Conservation (phyloP, 202 grass and related monocot species). For the Sporobolus alterniflorus region DNA sequence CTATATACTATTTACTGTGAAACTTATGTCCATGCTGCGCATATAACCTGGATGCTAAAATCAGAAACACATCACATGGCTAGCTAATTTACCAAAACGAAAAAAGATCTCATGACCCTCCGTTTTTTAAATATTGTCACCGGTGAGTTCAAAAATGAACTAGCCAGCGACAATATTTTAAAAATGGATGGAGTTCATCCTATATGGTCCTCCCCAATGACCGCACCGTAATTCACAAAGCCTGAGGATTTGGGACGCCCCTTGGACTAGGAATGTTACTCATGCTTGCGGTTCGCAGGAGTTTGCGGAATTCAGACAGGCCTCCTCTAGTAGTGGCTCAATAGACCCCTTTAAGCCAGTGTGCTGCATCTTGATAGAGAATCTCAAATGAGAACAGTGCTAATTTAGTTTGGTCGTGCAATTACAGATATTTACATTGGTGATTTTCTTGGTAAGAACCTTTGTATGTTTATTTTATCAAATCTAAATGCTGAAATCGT, state of each 20-base stretch:
- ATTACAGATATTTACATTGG: background rate
- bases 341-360: conserved; percentile 89
- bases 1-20: conserved; percentile 24
- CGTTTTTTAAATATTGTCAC: too few relatives aligned
- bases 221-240: conserved; percentile 28
- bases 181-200: too few relatives aligned
- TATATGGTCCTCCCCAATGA: background rate
- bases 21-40: conserved; percentile 32
- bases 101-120: background rate
- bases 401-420: background rate
- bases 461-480: background rate
- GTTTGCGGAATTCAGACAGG: conserved; percentile 90
- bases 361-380: conserved; percentile 68
- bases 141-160: too few relatives aligned
- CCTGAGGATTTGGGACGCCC: conserved; percentile 53
- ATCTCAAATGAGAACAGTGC: conserved; percentile 20
- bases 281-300: conserved; percentile 96
- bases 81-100: conserved; percentile 10
- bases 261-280: conserved; percentile 90
- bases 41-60: conserved; percentile 59
- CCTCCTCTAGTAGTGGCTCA: conserved; percentile 87
- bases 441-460: background rate
- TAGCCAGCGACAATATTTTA: too few relatives aligned
- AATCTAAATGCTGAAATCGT: conserved; percentile 16
- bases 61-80: conserved; percentile 48